Evolutionary conservation across 495 filamentous ascomycete species (phyloP).

Genomic region (Penicillium coffeae): DNA sequence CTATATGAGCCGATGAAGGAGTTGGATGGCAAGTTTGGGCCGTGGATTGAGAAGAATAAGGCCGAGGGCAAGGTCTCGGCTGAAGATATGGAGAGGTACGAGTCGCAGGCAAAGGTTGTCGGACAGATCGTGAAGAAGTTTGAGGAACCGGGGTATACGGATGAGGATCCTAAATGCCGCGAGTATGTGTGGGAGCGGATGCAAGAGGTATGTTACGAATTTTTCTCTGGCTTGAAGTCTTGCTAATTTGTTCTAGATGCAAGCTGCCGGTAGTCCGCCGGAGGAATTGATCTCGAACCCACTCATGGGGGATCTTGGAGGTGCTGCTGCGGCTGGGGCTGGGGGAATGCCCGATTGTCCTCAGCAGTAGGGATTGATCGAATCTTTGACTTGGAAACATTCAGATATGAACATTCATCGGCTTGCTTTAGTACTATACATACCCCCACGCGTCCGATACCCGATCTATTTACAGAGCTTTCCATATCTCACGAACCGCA

Average conservation of each 20-base stretch:
- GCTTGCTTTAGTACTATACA: constrained; percentile 25
- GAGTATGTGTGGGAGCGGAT: constrained; percentile 95
- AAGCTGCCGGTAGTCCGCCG: constrained; percentile 87
- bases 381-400: background rate
- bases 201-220: constrained; percentile 71
- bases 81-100: constrained; percentile 75
- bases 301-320: constrained; percentile 30
- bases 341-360: constrained; percentile 37
- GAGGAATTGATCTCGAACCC: constrained; percentile 81
- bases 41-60: constrained; percentile 78
- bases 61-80: constrained; percentile 51
- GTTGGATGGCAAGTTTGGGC: constrained; percentile 82
- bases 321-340: constrained; percentile 15
- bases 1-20: constrained; percentile 99
- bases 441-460: constrained; percentile 24
- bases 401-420: constrained; percentile 10
- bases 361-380: constrained; percentile 27
- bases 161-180: constrained; percentile 74
- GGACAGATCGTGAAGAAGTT: constrained; percentile 85
- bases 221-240: constrained; percentile 1
- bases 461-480: constrained; percentile 16
- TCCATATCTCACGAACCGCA: background rate
- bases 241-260: constrained; percentile 61
- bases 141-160: constrained; percentile 70
- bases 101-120: constrained; percentile 78